Evolutionary conservation across 2,329 filamentous ascomycete genomes (phyloP).

Genomic region (Hypoxylon sp.): DNA sequence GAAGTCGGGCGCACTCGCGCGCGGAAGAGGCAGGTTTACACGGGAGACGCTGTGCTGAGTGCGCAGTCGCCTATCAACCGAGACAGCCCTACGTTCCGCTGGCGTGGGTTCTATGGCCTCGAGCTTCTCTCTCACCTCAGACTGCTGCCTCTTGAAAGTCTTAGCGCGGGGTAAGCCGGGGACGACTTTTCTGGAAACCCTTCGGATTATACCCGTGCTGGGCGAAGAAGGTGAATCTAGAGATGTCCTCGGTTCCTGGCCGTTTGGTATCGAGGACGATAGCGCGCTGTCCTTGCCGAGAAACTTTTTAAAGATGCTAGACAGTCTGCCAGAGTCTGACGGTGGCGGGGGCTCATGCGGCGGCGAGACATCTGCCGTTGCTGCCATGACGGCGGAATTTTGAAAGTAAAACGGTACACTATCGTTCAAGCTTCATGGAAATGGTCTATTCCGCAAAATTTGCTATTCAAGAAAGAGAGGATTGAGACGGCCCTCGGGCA

Average conservation of each 20-base stretch:
- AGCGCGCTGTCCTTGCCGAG: constrained; percentile 45
- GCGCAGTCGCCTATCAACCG: constrained; percentile 67
- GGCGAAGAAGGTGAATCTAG: constrained; percentile 45
- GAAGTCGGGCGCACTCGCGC: constrained; percentile 63
- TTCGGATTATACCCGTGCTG: constrained; percentile 55
- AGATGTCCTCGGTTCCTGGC: constrained; percentile 45
- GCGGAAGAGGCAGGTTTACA: constrained; percentile 55
- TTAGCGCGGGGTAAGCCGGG: constrained; percentile 80
- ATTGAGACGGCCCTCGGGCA: constrained; percentile 40
- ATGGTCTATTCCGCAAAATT: constrained; percentile 38
- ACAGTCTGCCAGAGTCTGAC: constrained; percentile 44
- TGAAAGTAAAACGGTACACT: constrained; percentile 35
- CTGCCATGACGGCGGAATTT: constrained; percentile 48
- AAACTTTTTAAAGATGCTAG: constrained; percentile 46
- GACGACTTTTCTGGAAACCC: constrained; percentile 72
- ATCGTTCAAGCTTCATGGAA: constrained; percentile 44
- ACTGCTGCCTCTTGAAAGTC: constrained; percentile 86
- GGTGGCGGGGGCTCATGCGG: constrained; percentile 44
- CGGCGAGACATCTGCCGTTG: constrained; percentile 41
- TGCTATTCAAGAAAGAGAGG: constrained; percentile 41
- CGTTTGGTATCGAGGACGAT: constrained; percentile 39
- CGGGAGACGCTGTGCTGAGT: constrained; percentile 54
- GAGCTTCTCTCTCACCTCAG: constrained; percentile 81
- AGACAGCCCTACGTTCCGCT: constrained; percentile 78
- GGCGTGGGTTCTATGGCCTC: constrained; percentile 72